Conservation (phyloP, 2,329 filamentous ascomycete species). For the Alternaria gansuensis region DNA sequence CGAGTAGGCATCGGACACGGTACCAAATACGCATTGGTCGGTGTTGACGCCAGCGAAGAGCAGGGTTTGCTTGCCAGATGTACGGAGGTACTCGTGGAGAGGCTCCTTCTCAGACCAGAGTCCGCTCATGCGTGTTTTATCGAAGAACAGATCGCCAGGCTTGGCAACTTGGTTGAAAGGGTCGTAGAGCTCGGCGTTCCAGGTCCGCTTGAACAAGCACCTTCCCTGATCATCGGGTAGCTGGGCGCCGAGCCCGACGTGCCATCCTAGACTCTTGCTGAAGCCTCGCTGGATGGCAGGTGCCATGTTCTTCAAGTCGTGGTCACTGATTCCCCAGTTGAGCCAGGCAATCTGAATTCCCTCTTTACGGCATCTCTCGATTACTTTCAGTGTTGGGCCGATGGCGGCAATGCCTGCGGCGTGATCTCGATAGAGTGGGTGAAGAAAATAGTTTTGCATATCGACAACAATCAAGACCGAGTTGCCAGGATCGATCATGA, state of each 20-base stretch:
- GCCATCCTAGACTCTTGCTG: constrained; percentile 55
- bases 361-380: constrained; percentile 53
- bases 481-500: constrained; percentile 54
- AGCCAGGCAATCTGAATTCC: constrained; percentile 55
- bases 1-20: constrained; percentile 54
- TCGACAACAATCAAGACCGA: constrained; percentile 55
- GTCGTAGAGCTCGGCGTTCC: constrained; percentile 56
- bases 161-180: constrained; percentile 51
- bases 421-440: constrained; percentile 44
- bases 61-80: constrained; percentile 54
- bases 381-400: constrained; percentile 51
- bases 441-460: constrained; percentile 58
- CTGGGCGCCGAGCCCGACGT: constrained; percentile 52
- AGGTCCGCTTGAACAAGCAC: constrained; percentile 55
- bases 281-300: constrained; percentile 55
- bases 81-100: constrained; percentile 53
- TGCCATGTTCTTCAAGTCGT: constrained; percentile 52
- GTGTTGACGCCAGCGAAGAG: constrained; percentile 57
- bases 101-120: constrained; percentile 54
- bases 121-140: constrained; percentile 56
- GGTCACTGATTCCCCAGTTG: constrained; percentile 55
- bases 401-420: constrained; percentile 45
- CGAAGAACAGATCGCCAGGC: constrained; percentile 55
- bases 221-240: constrained; percentile 52
- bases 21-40: constrained; percentile 56